Base-by-base conservation (phyloP, 768 basidiomycete genomes). In the Tricholoma bakamatsutake region DNA sequence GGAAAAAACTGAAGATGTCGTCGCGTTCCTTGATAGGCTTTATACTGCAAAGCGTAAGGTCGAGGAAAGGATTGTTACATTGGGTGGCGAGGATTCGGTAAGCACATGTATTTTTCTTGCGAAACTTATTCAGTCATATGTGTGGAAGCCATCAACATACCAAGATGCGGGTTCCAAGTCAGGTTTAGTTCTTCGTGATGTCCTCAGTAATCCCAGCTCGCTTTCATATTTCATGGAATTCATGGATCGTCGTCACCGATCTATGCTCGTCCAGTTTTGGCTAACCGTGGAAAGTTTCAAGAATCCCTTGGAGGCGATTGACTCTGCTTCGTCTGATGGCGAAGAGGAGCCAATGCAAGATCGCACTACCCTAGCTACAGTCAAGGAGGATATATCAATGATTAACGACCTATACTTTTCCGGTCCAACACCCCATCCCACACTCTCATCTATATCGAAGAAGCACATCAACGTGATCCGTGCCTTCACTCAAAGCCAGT, bases 171-270 rank as follows among this genome's bases (percentile, higher is more conserved):
- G 64, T 39, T 64, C 71, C 18, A 76, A 80, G 43, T 74, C 81
- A 4, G 73, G 80, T 10, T 70, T 90, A 21, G 76, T 80, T 0
- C 76, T 96, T 4, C 82, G 90, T 37, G 88, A 93, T 52, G 80
- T 98, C 50, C 82, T 99, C 3, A 76, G 85, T 21, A 94, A 93
- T 61, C 95, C 96, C 0, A 88, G 85, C 35, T 93, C 93, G 0
- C 79, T 98, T 2, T 93, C 91, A 2, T 96, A 97, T 67, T 91
- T 96, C 73, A 94, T 98, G 87, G 97, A 99, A 73, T 97, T 92
- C 63, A 95, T 98, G 92, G 97, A 98, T 62, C 82, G 97, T 12
- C 82, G 89, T 7, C 80, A 84, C 57, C 83, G 88, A 30, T 90
- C 94, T 11, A 65, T 91, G 11, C 82, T 93, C 9, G 92, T 97